Conservation (phyloP, 768 basidiomycete species). For the Cubamyces sp. region DNA sequence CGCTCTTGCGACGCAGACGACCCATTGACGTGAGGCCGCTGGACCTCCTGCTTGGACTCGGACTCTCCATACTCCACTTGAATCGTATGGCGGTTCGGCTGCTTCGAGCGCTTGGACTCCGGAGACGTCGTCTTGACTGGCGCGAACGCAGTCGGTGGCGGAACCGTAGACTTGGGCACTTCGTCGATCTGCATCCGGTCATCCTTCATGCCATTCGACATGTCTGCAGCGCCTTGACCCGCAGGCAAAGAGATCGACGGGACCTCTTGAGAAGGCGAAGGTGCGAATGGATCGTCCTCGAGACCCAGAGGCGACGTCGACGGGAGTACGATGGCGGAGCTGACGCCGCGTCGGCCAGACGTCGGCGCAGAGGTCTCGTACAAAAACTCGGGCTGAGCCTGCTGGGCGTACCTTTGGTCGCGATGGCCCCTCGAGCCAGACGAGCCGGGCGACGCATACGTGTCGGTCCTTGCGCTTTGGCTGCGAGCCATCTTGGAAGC, state of each 20-base stretch:
- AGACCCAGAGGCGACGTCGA: slow-evolving; percentile 43
- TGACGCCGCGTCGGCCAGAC: slow-evolving; percentile 44
- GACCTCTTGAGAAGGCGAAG: slow-evolving; percentile 38
- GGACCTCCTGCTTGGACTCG: slow-evolving; percentile 29
- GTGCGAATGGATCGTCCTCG: slow-evolving; percentile 78
- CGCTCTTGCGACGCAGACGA: slow-evolving; percentile 13
- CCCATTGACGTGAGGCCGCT: slow-evolving; percentile 17
- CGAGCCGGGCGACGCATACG: slow-evolving; percentile 37
- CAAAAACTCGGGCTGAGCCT: slow-evolving; percentile 66
- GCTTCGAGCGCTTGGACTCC: slow-evolving; percentile 53
- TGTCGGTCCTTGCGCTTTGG: slow-evolving; percentile 61
- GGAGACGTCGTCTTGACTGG: slow-evolving; percentile 45
- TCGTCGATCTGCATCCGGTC: slow-evolving; percentile 21
- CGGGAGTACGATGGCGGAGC: slow-evolving; percentile 50
- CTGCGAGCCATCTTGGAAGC: slow-evolving; percentile 44
- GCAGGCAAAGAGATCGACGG: slow-evolving; percentile 28
- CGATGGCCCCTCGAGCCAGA: slow-evolving; percentile 47
- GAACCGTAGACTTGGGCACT: slow-evolving; percentile 15
- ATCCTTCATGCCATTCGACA: slow-evolving; percentile 5
- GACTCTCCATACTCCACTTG: slow-evolving; percentile 93
- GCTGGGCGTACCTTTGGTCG: slow-evolving; percentile 41
- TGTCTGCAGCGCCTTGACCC: neutral
- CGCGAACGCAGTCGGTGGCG: slow-evolving; percentile 26
- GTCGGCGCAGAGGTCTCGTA: slow-evolving; percentile 73
- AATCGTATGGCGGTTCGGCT: slow-evolving; percentile 84